Evolutionary conservation across 768 basidiomycete genomes (phyloP).

Genomic region (Leccinellum rugosiceps): DNA sequence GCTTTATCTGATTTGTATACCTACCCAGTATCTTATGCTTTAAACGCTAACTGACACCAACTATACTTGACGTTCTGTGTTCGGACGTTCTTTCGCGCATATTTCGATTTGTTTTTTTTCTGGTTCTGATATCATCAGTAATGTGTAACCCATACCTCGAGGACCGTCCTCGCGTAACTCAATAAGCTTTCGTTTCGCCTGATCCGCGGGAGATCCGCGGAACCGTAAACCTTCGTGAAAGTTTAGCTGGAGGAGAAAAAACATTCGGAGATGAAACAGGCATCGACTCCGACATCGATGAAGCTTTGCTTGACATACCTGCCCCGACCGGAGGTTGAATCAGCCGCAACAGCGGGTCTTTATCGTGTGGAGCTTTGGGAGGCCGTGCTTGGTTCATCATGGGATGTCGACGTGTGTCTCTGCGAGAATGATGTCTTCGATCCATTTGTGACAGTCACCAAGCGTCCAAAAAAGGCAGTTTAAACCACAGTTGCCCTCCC

Average conservation of each 20-base stretch:
- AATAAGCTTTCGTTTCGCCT: constrained; percentile 10
- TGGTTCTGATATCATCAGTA: constrained; percentile 4
- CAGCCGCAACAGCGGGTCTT: not conserved
- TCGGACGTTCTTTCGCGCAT: constrained; percentile 3
- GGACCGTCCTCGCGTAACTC: constrained; percentile 10
- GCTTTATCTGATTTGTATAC: constrained; percentile 28
- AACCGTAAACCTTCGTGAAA: constrained; percentile 19
- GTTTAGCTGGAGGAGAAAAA: constrained; percentile 1
- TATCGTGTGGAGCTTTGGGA: not conserved
- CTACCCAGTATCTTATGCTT: constrained; percentile 29
- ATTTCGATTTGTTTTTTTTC: constrained; percentile 5
- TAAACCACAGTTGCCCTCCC: constrained; percentile 5
- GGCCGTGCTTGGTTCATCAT: not conserved
- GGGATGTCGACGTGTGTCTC: not conserved
- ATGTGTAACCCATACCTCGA: constrained; percentile 10
- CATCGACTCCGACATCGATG: constrained; percentile 21
- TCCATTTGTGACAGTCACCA: no score
- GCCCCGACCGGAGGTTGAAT: not conserved
- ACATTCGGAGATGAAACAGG: constrained; percentile 27
- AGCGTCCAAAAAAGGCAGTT: not conserved
- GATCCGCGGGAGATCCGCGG: constrained; percentile 27
- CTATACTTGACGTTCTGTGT: constrained; percentile 16
- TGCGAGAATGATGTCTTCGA: no score
- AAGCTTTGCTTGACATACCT: not conserved
- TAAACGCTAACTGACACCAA: constrained; percentile 26